phyloP scores from a whole-genome alignment of 495 filamentous ascomycete genomes.

The Talaromyces proteolyticus region DNA sequence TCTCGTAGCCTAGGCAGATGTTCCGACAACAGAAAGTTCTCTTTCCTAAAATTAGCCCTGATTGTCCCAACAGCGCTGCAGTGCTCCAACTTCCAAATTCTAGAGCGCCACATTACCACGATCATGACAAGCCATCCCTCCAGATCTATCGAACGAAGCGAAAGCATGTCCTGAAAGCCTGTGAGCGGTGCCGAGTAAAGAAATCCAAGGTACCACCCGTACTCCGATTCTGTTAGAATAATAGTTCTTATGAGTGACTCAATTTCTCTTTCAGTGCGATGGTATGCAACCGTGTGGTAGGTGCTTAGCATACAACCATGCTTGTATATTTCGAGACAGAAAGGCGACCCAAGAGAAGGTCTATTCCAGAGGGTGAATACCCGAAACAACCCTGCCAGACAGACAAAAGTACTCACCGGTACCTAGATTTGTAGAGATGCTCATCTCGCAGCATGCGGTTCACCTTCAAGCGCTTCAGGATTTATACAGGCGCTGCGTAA shows the following conservation, averaged over 20 bases:
- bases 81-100: conserved; percentile 28
- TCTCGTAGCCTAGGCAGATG: conserved; percentile 18
- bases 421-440: conserved; percentile 41
- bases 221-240: background rate
- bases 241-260: background rate
- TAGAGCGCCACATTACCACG: conserved; percentile 20
- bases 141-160: conserved; percentile 44
- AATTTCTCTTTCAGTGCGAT: conserved; percentile 28
- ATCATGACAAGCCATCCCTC: conserved; percentile 36
- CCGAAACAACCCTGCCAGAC: background rate
- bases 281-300: conserved; percentile 44
- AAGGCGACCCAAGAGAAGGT: conserved; percentile 44
- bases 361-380: conserved; percentile 38
- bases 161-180: conserved; percentile 44
- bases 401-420: background rate
- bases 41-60: conserved; percentile 3
- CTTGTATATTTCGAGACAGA: conserved; percentile 41
- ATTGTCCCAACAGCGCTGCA: conserved; percentile 7
- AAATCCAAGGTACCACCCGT: conserved; percentile 37
- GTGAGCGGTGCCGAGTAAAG: conserved; percentile 43
- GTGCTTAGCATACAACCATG: conserved; percentile 41
- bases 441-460: conserved; percentile 39
- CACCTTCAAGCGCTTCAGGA: conserved; percentile 40
- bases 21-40: conserved; percentile 36
- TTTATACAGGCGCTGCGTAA: conserved; percentile 38